Evolutionary conservation across 306 rosid species (phyloP).

Genomic region (Cercis canadensis): DNA sequence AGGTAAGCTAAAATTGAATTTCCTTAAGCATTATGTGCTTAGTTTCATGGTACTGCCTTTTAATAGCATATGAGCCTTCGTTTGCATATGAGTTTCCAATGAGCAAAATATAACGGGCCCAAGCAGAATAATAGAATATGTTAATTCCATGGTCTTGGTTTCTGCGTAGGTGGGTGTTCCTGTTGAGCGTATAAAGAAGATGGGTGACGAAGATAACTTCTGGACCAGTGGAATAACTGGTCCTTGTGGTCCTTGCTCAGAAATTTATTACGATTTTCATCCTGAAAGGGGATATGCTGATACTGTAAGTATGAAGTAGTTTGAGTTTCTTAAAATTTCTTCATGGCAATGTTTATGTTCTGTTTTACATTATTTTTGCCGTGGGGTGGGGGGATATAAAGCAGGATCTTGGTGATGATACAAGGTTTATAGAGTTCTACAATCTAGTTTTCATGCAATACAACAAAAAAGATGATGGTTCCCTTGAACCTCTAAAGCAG

Average conservation of each 20-base stretch:
- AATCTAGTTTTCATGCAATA: slow-evolving; percentile 96
- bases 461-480: slow-evolving; percentile 85
- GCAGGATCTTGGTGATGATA: slow-evolving; percentile 89
- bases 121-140: background rate
- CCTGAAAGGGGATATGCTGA: slow-evolving; percentile 76
- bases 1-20: slow-evolving; percentile 52
- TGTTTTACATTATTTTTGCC: slow-evolving; percentile 29
- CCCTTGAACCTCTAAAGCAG: slow-evolving; percentile 88
- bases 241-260: slow-evolving; percentile 99
- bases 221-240: slow-evolving; percentile 94
- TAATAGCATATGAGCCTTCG: background rate
- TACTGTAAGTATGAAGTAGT: slow-evolving; percentile 53
- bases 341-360: slow-evolving; percentile 12
- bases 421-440: slow-evolving; percentile 91
- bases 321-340: slow-evolving; percentile 26
- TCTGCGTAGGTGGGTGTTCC: slow-evolving; percentile 84
- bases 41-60: background rate
- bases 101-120: background rate
- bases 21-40: slow-evolving; percentile 23
- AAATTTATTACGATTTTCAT: slow-evolving; percentile 91
- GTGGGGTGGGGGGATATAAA: slow-evolving; percentile 34
- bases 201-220: slow-evolving; percentile 95
- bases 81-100: background rate
- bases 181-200: slow-evolving; percentile 75
- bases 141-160: slow-evolving; percentile 22